Base-by-base conservation (phyloP, 352 stramenopile species). In the Vaucheria bursata region DNA sequence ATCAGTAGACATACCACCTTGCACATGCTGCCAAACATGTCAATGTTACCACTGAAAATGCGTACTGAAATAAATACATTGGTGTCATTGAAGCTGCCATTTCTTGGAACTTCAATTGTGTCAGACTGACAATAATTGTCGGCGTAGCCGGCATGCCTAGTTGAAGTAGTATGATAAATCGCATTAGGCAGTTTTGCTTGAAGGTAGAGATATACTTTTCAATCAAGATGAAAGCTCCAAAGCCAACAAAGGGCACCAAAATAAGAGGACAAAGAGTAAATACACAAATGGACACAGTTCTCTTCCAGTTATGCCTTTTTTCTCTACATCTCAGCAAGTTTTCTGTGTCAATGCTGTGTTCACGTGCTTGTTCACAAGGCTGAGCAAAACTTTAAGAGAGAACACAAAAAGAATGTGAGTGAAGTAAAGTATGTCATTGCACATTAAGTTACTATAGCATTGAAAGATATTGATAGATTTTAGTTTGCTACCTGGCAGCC, bases 1-100 rank as follows among this genome's bases (percentile, higher is more conserved):
- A n/a, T n/a, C n/a, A n/a, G n/a, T n/a, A n/a, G n/a, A n/a, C n/a
- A n/a, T n/a, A n/a, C n/a, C n/a, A n/a, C n/a, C n/a, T n/a, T n/a
- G n/a, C n/a, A n/a, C n/a, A n/a, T n/a, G 65, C 65, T 38, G 65
- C 65, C 12, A 72, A 35, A 2, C 29, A 29, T 36, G 65, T 72
- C 29, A 72, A 35, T 2, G 65, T 72, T n/a, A 72, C 31, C 6
- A 72, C 40, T n/a, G 33, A 50, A 2, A 35, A 3, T 1, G 40
- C n/a, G 65, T 72, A 72, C 65, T 72, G 65, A 2, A 8, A 72
- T 12, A 72, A 45, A 35, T 72, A 72, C 65, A 72, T 25, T n/a
- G 29, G 65, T 40, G 65, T 25, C 6, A 72, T 36, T 29, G 31
- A 2, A 37, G 6, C 4, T 29, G 65, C 31, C 65, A 72, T 72